phyloP scores from a whole-genome alignment of 768 basidiomycete species.

The Suillus clintonianus region DNA sequence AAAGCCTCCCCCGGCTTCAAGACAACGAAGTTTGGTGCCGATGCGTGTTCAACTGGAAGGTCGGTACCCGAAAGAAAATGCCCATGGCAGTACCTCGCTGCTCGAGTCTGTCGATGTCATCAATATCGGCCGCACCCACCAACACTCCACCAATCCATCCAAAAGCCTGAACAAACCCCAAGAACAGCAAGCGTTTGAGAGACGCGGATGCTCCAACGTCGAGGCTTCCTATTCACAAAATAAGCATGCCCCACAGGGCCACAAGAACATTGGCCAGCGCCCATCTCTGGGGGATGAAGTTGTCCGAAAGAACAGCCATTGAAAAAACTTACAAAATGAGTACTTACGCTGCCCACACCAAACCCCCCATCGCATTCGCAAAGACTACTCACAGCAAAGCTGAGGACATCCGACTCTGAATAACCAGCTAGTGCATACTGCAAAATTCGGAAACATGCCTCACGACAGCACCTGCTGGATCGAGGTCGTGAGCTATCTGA shows the following conservation, averaged over 20 bases:
- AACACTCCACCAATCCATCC: constrained; percentile 56
- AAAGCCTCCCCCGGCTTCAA: no score
- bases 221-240: constrained; percentile 54
- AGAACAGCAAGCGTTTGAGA: constrained; percentile 54
- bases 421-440: no score
- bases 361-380: constrained; percentile 36
- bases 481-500: constrained; percentile 32
- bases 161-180: constrained; percentile 60
- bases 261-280: constrained; percentile 56
- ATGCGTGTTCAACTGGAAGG: no score
- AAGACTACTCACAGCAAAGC: no score
- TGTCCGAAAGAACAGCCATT: background rate
- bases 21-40: no score
- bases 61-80: constrained; percentile 35
- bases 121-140: constrained; percentile 56
- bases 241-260: constrained; percentile 56
- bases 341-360: constrained; percentile 50
- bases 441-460: no score
- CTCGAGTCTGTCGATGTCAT: constrained; percentile 60
- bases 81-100: constrained; percentile 47
- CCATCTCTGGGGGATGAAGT: constrained; percentile 48
- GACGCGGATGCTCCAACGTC: constrained; percentile 51
- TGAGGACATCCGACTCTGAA: no score
- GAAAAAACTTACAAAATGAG: constrained; percentile 39
- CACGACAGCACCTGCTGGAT: constrained; percentile 18